A percentile compares a stretch with the other conserved stretches of the same genome.
Evolutionary conservation across 2,329 filamentous ascomycete species (phyloP).

Genomic region (Metarhizium humberi): DNA sequence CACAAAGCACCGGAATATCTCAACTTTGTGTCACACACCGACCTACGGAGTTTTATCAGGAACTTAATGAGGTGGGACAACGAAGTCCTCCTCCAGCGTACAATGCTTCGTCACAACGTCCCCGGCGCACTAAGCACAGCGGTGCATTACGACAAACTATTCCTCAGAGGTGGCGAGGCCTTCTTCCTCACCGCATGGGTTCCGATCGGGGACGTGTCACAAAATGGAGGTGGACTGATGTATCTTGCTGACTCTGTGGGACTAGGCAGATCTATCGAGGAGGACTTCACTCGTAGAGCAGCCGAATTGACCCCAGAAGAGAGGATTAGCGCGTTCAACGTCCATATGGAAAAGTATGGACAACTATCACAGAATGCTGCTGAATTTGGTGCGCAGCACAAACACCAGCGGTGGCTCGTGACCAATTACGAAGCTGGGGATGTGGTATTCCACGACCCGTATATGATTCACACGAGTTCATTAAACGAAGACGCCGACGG

Average conservation of each 20-base stretch:
- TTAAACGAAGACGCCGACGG: conserved; percentile 39
- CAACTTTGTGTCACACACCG: neutral
- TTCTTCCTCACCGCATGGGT: conserved; percentile 46
- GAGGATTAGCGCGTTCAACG: conserved; percentile 39
- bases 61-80: conserved; percentile 16
- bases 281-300: conserved; percentile 31
- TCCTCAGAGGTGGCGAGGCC: conserved; percentile 41
- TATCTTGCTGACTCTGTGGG: neutral
- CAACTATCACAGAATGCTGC: conserved; percentile 39
- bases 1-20: conserved; percentile 5
- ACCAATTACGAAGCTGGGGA: conserved; percentile 25
- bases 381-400: conserved; percentile 15
- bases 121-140: conserved; percentile 27
- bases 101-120: conserved; percentile 24
- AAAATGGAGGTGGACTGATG: conserved; percentile 32
- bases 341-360: conserved; percentile 46
- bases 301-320: conserved; percentile 41
- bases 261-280: conserved; percentile 20
- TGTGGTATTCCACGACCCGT: conserved; percentile 23
- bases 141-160: conserved; percentile 50
- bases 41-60: conserved; percentile 1
- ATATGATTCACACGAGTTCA: conserved; percentile 41
- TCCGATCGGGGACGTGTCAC: conserved; percentile 29
- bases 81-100: conserved; percentile 12
- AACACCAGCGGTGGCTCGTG: conserved; percentile 19